Evolutionary conservation across 177 flowering plant genomes (phyloP).

Genomic region (Vitis hybrid): DNA sequence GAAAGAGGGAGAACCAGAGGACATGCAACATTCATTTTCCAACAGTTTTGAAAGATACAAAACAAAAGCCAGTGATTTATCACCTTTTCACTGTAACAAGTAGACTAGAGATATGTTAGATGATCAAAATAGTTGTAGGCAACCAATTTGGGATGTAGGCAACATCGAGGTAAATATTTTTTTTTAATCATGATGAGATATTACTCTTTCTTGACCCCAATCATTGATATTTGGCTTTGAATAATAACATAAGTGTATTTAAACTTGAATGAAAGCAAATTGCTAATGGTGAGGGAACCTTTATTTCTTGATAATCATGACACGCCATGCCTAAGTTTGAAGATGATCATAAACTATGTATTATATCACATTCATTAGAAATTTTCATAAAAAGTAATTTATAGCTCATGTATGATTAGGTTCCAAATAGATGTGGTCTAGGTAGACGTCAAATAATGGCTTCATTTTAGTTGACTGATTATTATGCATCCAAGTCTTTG

Average conservation of each 20-base stretch:
- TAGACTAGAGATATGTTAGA: slow-evolving; percentile 18
- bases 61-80: slow-evolving; percentile 28
- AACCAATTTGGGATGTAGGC: slow-evolving; percentile 57
- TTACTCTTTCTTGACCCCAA: not conserved
- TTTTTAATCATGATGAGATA: not conserved
- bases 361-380: too few species aligned
- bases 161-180: slow-evolving; percentile 49
- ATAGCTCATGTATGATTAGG: too few species aligned
- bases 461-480: not conserved
- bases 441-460: too few species aligned
- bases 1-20: slow-evolving; percentile 39
- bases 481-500: not conserved
- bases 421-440: too few species aligned
- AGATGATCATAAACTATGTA: too few species aligned
- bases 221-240: not conserved
- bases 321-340: too few species aligned
- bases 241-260: not conserved
- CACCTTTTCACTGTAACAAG: slow-evolving; percentile 30
- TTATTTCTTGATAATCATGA: too few species aligned
- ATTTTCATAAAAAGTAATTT: too few species aligned
- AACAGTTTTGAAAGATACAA: slow-evolving; percentile 29
- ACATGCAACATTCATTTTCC: too few species aligned
- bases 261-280: too few species aligned
- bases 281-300: too few species aligned
- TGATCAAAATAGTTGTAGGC: slow-evolving; percentile 32